phyloP scores from a whole-genome alignment of 108 stramenopile genomes.

The Cyclotella distinguenda region DNA sequence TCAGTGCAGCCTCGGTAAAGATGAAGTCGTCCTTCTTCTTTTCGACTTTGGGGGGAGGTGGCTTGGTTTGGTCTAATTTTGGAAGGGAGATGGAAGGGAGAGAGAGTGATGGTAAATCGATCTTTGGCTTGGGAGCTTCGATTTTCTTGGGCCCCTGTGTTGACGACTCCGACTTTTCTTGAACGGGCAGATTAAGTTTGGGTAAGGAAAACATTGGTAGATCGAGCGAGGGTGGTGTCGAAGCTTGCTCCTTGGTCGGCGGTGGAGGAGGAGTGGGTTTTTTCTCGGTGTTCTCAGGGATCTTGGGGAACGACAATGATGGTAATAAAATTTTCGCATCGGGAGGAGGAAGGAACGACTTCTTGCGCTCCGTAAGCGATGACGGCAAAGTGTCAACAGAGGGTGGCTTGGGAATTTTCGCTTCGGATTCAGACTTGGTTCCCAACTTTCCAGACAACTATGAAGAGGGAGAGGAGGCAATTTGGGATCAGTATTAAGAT shows the following conservation, averaged over 20 bases:
- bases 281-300: slow-evolving; percentile 12
- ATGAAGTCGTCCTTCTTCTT: slow-evolving; percentile 45
- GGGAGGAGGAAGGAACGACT: slow-evolving; percentile 34
- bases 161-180: slow-evolving; percentile 7
- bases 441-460: slow-evolving; percentile 33
- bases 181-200: slow-evolving; percentile 39
- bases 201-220: slow-evolving; percentile 51
- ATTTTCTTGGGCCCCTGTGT: slow-evolving; percentile 16
- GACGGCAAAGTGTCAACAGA: slow-evolving; percentile 9
- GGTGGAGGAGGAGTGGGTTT: slow-evolving; percentile 28
- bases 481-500: too few relatives aligned
- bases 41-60: slow-evolving; percentile 5
- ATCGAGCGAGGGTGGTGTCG: slow-evolving; percentile 42
- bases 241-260: slow-evolving; percentile 4
- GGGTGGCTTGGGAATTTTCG: slow-evolving; percentile 44
- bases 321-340: slow-evolving; percentile 33
- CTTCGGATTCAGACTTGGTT: slow-evolving; percentile 9
- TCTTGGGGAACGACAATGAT: slow-evolving; percentile 35
- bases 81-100: slow-evolving; percentile 17
- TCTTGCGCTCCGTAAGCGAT: slow-evolving; percentile 9
- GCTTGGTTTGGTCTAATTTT: slow-evolving; percentile 10
- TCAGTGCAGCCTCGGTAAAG: slow-evolving; percentile 45
- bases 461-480: too few relatives aligned
- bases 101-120: slow-evolving; percentile 5
- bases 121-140: slow-evolving; percentile 8